phyloP scores from a whole-genome alignment of 1,284 basidiomycete species.

The Tilletiopsis washingtonensis region DNA sequence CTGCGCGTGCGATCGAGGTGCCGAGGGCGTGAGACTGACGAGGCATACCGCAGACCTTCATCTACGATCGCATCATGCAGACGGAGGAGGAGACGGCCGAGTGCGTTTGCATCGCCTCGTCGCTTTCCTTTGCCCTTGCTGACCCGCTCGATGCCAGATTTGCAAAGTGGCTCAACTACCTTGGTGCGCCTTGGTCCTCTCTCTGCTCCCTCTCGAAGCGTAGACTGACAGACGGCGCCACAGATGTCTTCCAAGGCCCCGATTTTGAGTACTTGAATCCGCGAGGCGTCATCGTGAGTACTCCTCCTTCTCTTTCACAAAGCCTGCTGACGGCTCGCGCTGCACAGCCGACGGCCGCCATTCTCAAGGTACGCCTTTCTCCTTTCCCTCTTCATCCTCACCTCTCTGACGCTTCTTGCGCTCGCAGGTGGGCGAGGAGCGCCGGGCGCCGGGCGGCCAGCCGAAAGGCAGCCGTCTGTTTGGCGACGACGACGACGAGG shows the following conservation, averaged over 20 bases:
- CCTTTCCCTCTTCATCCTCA: too few species aligned
- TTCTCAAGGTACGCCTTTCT: too few species aligned
- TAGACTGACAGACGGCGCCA: conserved; percentile 25
- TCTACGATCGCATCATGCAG: conserved; percentile 48
- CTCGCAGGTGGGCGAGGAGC: conserved; percentile 55
- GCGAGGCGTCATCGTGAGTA: conserved; percentile 48
- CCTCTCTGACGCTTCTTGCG: too few species aligned
- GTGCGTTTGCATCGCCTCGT: conserved; percentile 53
- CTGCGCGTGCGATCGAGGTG: too few species aligned
- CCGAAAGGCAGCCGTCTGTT: conserved; percentile 54
- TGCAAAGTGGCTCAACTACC: conserved; percentile 48
- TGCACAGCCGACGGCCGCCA: conserved; percentile 38
- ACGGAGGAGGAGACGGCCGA: conserved; percentile 72
- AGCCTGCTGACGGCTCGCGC: too few species aligned
- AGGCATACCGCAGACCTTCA: too few species aligned
- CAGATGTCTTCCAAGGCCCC: conserved; percentile 31
- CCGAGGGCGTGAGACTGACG: too few species aligned
- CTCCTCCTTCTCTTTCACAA: too few species aligned
- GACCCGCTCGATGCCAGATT: conserved; percentile 8
- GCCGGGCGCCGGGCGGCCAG: conserved; percentile 61
- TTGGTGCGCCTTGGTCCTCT: conserved; percentile 32
- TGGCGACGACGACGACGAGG: conserved; percentile 52
- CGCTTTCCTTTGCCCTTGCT: not conserved
- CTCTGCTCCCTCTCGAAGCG: conserved; percentile 3
- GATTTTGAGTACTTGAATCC: conserved; percentile 48